Evolutionary conservation across 352 stramenopile species (phyloP), one percentile per base, ranked within the genome.

Genomic region (Phytophthora syringae): DNA sequence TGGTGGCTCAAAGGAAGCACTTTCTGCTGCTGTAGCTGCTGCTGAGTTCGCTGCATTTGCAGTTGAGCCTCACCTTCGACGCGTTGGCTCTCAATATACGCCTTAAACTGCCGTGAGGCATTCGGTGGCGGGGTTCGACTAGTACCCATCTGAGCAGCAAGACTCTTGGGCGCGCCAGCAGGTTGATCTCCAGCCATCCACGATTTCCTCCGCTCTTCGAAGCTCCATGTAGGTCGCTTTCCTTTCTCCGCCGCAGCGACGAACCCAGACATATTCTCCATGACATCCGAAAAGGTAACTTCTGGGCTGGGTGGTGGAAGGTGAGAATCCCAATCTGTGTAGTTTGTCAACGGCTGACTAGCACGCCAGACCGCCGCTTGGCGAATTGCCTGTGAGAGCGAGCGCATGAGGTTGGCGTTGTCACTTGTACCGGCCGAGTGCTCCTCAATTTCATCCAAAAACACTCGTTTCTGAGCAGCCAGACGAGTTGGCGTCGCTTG

Each of bases 321-420:
- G n/a, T 89, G 76, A 13, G 74, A 77, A 20, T 88, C 81, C 82
- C 82, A 93, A 42, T 87, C 80, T 32, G 78, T 84, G 51, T 86
- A 90, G 43, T 77, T 80, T 21, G 74, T 89, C 30, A 92, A 66
- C 20, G 85, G 87, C 45, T 89, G 79, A 40, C 87, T 92, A 32
- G 84, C 85, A 5, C 82, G 81, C 87, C 87, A 95, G 36, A 93
- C 68, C 5, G 87, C 85, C 2, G 86, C 83, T 60, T 92, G 85
- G 25, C 87, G 84, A 45, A 94, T 89, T 27, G 87, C 85, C 6
- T 82, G 67, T 5, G 87, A 95, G 44, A 95, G 61, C 27, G 84
- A 92, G 5, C 80, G 81, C 83, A 88, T 89, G 56, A 88, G 71
- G 47, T 84, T 91, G 48, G 80, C 82, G 40, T 85, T 82, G 59